Conservation (phyloP, 176 grass and related monocot genomes). For the Alloteropsis semialata region DNA sequence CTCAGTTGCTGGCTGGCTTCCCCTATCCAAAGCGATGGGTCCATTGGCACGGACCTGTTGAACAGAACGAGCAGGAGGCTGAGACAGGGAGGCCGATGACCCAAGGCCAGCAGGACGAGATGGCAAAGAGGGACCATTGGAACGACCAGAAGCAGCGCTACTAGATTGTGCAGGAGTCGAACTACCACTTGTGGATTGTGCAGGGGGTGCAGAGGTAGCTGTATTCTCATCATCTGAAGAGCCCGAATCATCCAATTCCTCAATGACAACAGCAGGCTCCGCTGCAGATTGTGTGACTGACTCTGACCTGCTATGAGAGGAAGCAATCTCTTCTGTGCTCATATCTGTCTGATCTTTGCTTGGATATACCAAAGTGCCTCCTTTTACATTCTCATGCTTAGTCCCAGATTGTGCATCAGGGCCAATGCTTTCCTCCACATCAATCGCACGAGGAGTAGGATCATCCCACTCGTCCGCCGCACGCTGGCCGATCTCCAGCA, state of each 20-base stretch:
- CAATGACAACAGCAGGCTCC: slow-evolving; percentile 49
- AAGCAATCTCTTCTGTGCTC: too few species aligned
- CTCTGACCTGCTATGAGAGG: too few species aligned
- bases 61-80: slow-evolving; percentile 49
- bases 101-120: slow-evolving; percentile 81
- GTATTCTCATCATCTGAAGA: slow-evolving; percentile 54
- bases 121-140: slow-evolving; percentile 27
- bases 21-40: slow-evolving; percentile 26
- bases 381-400: slow-evolving; percentile 26
- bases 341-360: too few species aligned
- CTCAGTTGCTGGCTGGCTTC: slow-evolving; percentile 39
- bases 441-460: background rate
- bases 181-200: background rate
- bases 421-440: background rate
- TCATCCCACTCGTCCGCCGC: background rate
- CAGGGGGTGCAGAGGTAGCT: slow-evolving; percentile 17
- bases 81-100: slow-evolving; percentile 54
- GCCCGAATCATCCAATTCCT: slow-evolving; percentile 51
- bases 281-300: slow-evolving; percentile 27
- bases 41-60: slow-evolving; percentile 55
- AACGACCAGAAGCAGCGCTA: slow-evolving; percentile 13
- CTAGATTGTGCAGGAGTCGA: slow-evolving; percentile 22
- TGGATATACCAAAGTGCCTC: too few species aligned
- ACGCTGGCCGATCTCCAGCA: background rate
- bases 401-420: background rate